phyloP scores from a whole-genome alignment of 441 rosid species.

The Adansonia gregorii region DNA sequence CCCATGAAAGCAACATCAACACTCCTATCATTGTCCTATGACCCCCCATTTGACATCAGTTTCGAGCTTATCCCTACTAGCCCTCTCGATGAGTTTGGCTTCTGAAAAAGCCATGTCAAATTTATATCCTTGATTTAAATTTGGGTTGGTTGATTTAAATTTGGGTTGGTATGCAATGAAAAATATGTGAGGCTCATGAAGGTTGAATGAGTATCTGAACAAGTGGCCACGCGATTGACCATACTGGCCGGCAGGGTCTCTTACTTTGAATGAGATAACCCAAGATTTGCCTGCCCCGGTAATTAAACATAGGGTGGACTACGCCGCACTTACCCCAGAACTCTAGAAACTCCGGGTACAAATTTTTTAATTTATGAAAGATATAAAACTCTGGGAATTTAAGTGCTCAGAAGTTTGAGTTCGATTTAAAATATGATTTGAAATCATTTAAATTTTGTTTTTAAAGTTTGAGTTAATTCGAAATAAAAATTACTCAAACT shows the following conservation, averaged over 20 bases:
- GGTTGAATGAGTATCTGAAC: conserved; percentile 25
- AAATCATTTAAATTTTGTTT: too few relatives aligned
- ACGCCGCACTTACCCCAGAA: too few relatives aligned
- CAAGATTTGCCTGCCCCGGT: too few relatives aligned
- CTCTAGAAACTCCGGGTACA: too few relatives aligned
- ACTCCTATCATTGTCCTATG: conserved; percentile 17
- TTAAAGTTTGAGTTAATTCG: too few relatives aligned
- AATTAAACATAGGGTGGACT: too few relatives aligned
- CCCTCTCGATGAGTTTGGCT: neutral
- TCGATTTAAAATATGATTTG: too few relatives aligned
- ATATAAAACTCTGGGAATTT: too few relatives aligned
- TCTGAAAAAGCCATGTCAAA: neutral
- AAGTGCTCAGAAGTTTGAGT: too few relatives aligned
- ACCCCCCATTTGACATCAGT: neutral
- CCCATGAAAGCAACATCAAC: conserved; percentile 29
- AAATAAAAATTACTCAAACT: too few relatives aligned
- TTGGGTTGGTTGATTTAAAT: conserved; percentile 23
- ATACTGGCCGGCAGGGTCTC: neutral
- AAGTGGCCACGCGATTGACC: neutral
- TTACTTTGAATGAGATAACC: neutral
- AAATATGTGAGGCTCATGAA: conserved; percentile 31
- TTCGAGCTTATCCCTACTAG: neutral
- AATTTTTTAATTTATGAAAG: too few relatives aligned
- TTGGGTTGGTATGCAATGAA: conserved; percentile 30
- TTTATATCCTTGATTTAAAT: conserved; percentile 7